Evolutionary conservation across 306 rosid species (phyloP).

Genomic region (Acacia confusa): DNA sequence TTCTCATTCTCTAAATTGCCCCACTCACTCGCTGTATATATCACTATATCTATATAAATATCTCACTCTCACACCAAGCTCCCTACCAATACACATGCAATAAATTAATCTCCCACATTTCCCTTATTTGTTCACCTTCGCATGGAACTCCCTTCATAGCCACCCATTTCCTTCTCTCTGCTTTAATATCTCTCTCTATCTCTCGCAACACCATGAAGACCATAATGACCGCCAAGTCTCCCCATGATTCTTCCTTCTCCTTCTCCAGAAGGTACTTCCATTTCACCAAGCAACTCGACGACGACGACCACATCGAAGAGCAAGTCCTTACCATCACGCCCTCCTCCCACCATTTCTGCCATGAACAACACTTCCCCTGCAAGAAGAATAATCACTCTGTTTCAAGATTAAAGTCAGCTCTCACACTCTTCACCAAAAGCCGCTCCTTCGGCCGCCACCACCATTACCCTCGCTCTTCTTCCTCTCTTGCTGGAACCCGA

Average conservation of each 20-base stretch:
- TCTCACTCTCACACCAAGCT: neutral
- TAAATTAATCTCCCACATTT: constrained; percentile 27
- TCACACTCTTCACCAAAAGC: constrained; percentile 37
- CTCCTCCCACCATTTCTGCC: constrained; percentile 49
- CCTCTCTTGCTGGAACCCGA: constrained; percentile 35
- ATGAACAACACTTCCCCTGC: constrained; percentile 31
- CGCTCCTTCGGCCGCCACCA: constrained; percentile 22
- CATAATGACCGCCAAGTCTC: constrained; percentile 64
- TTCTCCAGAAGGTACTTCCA: constrained; percentile 81
- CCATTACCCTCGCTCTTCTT: neutral
- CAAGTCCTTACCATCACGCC: constrained; percentile 43
- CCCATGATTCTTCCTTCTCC: constrained; percentile 79
- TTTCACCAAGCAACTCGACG: constrained; percentile 59
- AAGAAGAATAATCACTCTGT: constrained; percentile 25
- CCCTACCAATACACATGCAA: neutral
- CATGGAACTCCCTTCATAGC: neutral
- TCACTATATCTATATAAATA: neutral
- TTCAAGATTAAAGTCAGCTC: constrained; percentile 61
- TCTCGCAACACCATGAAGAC: constrained; percentile 37
- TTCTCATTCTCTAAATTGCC: constrained; percentile 10
- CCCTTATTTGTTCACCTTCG: neutral
- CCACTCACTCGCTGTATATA: constrained; percentile 30
- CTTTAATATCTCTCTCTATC: neutral
- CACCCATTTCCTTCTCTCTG: neutral
- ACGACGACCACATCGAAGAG: constrained; percentile 38